A percentile compares a stretch with the other conserved stretches of the same genome.
Evolutionary conservation across 1,284 basidiomycete genomes (phyloP).

Genomic region (Austropuccinia psidii): DNA sequence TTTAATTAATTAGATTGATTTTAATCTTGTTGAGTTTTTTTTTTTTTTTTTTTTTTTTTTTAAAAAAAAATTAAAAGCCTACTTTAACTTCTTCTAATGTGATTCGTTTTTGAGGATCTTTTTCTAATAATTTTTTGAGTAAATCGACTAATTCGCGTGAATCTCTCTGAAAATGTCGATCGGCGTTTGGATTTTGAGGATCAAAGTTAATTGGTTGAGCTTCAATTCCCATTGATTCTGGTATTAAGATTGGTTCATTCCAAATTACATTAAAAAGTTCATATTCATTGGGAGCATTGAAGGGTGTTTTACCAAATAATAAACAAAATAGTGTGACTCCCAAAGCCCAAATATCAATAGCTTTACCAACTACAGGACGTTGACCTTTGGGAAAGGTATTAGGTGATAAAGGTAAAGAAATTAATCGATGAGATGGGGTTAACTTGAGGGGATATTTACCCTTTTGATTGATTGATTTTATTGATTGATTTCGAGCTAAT

Average conservation of each 20-base stretch:
- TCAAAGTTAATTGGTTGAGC: slow-evolving; percentile 57
- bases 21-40: too few species aligned
- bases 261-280: slow-evolving; percentile 77
- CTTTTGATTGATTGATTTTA: slow-evolving; percentile 52
- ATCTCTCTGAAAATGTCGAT: slow-evolving; percentile 51
- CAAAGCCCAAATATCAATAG: slow-evolving; percentile 98
- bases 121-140: slow-evolving; percentile 69
- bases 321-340: slow-evolving; percentile 96
- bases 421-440: slow-evolving; percentile 36
- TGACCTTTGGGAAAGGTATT: slow-evolving; percentile 41
- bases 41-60: too few species aligned
- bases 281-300: slow-evolving; percentile 62
- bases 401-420: slow-evolving; percentile 17
- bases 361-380: slow-evolving; percentile 73
- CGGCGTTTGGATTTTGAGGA: slow-evolving; percentile 39
- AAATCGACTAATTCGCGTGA: slow-evolving; percentile 63
- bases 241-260: slow-evolving; percentile 65
- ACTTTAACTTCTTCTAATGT: slow-evolving; percentile 80
- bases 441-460: slow-evolving; percentile 43
- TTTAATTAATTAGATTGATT: not conserved
- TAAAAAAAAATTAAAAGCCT: slow-evolving; percentile 41
- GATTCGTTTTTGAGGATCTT: slow-evolving; percentile 70
- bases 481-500: slow-evolving; percentile 5
- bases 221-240: slow-evolving; percentile 68
- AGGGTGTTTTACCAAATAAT: slow-evolving; percentile 75